Base-by-base conservation (phyloP, 768 basidiomycete genomes). In the Tulasnella sp. region DNA sequence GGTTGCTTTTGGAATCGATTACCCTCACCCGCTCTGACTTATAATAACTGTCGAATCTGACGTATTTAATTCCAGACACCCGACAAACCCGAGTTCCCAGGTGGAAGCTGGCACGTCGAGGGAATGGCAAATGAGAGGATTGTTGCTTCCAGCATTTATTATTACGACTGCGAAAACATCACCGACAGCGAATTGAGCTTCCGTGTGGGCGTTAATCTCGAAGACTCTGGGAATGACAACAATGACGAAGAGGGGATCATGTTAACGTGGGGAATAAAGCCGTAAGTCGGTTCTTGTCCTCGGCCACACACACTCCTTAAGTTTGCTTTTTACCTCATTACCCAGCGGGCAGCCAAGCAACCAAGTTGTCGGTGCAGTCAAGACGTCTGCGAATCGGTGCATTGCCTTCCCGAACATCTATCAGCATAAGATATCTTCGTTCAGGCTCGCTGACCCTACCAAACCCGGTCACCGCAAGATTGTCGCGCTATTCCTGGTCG, bases 191-290 rank as follows among this genome's bases (percentile, higher is more conserved):
- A 82, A 7, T 83, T 87, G n/a, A 83, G 81, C 16, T 87, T 88
- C 81, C 85, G 87, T 1, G 83, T 1, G 46, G 84, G 50, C 14
- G 72, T 81, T 64, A 0, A 72, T 77, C n/a, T 82, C 34, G 83
- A 85, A 64, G 76, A 83, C 37, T 84, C 84, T 74, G 37, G 80
- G 1, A 14, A 85, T 44, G 74, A 77, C 14, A 48, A 80, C 31
- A 46, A 64, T 14, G 83, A 86, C 58, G 82, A 82, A 0, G 60
- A 6, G 80, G 87, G 48, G 86, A 84, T 79, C 86, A 85, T 31
- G 8, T 77, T 83, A 31, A 89, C 88, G 0, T 90, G 90, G 90
- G 90, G 89, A 20, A 82, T 91, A 31, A 34, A 72, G 37, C 14
- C 11, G 78, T 79, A 60, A 18, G 72, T 41, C 72, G 5, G 16